Base-by-base conservation (phyloP, 371 early-diverging fungal species). In the Dichotomocladium elegans region DNA sequence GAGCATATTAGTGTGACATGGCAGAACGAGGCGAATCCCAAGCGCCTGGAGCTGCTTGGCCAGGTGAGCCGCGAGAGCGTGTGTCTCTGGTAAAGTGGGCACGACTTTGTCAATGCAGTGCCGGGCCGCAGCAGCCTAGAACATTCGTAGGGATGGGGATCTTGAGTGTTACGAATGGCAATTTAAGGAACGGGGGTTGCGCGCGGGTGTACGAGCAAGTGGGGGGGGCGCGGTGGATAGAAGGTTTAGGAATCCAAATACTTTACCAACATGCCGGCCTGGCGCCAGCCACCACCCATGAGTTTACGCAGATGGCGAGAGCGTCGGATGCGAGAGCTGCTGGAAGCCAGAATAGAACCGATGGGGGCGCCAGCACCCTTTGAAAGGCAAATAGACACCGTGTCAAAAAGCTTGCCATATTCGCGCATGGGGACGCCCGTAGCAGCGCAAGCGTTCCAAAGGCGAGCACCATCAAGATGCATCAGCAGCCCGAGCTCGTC, bases 231-330 rank as follows among this genome's bases (percentile, higher is more conserved):
- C n/a, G n/a, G n/a, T n/a, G n/a, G n/a, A n/a, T n/a, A n/a, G n/a
- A n/a, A n/a, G n/a, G n/a, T n/a, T n/a, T n/a, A n/a, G n/a, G n/a
- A n/a, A n/a, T n/a, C n/a, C n/a, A n/a, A n/a, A 27, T 28, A 28
- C 27, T 44, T 33, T n/a, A 31, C 49, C 29, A 93, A 56, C 26
- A 81, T 60, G 15, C 94, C 94, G 4, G 88, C 87, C 63, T 94
- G 94, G 25, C 93, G 77, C 94, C 91, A 91, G 11, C 91, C 95
- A 49, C 95, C 96, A 40, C 96, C 96, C 72, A 89, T 91, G 53
- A 92, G 51, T 64, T 94, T 91, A 42, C 96, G 80, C 55, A 91
- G 83, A 57, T 92, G 92, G 10, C 87, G 72, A 4, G 95, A 94
- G 50, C 79, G 83, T 29, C 79, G 81, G 42, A 95, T 90, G 29